Evolutionary conservation across 1,139 yeast genomes (phyloP).

Genomic region (Geotrichum candidum): DNA sequence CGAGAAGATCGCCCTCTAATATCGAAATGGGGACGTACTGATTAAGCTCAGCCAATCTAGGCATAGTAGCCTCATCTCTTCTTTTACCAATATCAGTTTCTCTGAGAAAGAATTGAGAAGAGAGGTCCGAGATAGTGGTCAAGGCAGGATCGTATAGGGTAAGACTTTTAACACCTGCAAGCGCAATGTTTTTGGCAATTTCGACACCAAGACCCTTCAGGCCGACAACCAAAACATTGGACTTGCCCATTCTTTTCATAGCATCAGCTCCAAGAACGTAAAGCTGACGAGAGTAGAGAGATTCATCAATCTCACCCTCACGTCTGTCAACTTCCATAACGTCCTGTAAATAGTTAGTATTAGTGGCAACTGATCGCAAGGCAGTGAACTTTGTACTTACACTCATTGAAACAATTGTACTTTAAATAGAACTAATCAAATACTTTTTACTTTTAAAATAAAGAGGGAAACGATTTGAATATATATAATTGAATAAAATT

Average conservation of each 20-base stretch:
- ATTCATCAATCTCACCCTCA: conserved; percentile 19
- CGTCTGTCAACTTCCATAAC: conserved; percentile 17
- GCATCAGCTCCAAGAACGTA: conserved; percentile 95
- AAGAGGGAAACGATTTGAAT: not conserved
- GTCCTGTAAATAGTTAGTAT: conserved; percentile 9
- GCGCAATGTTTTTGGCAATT: conserved; percentile 90
- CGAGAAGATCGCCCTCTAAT: conserved; percentile 44
- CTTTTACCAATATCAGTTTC: conserved; percentile 66
- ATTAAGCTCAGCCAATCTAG: conserved; percentile 72
- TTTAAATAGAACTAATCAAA: not conserved
- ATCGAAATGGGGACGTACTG: conserved; percentile 85
- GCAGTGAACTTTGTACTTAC: conserved; percentile 3
- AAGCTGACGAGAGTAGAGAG: conserved; percentile 18
- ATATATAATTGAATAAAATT: not conserved
- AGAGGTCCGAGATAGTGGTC: conserved; percentile 63
- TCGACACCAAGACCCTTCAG: conserved; percentile 89
- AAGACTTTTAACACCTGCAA: conserved; percentile 94
- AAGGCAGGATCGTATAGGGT: conserved; percentile 79
- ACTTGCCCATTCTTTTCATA: conserved; percentile 91
- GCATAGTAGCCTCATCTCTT: conserved; percentile 67
- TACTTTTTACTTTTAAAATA: not conserved
- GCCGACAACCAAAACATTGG: conserved; percentile 84
- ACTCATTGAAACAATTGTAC: not conserved
- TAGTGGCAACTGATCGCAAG: not conserved
- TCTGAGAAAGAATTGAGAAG: conserved; percentile 80